These are phyloP conservation scores for Phialemoniopsis sp. DNA, from an alignment of 2,329 filamentous ascomycete genomes.

Conservation along the genomic window DNA sequence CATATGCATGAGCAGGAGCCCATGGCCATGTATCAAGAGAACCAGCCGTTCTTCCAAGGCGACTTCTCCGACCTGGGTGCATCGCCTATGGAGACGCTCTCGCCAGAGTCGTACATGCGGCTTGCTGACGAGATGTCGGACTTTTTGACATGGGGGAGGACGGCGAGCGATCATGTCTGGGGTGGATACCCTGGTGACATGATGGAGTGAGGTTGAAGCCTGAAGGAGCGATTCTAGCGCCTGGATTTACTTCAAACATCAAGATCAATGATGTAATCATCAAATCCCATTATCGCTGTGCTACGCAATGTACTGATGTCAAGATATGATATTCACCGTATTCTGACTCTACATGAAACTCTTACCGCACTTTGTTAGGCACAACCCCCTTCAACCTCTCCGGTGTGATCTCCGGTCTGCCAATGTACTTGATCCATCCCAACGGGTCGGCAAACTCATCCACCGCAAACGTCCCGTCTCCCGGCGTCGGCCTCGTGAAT, in stretches of 20 bases:
- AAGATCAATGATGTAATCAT: no score
- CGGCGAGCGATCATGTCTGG: no score
- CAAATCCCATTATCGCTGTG: no score
- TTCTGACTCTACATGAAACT: slow-evolving; percentile 34
- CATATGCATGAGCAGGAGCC: not conserved
- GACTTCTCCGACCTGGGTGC: not conserved
- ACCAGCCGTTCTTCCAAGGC: no score
- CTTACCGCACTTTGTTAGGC: slow-evolving; percentile 27
- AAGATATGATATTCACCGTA: no score
- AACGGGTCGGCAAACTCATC: not conserved
- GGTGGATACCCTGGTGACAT: no score
- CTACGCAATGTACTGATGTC: no score
- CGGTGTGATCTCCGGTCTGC: slow-evolving; percentile 7
- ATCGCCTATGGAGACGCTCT: slow-evolving; percentile 5
- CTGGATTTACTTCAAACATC: no score
- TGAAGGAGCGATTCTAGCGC: no score
- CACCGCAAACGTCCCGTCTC: not conserved
- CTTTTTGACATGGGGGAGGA: slow-evolving; percentile 13
- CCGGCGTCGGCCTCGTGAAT: slow-evolving; percentile 12
- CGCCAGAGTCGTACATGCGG: slow-evolving; percentile 14
- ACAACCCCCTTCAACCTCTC: slow-evolving; percentile 17
- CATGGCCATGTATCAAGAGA: not conserved
- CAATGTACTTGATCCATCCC: slow-evolving; percentile 32
- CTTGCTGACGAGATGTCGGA: slow-evolving; percentile 17
- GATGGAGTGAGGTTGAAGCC: no score